These are phyloP conservation scores for Calonectria hawksworthii DNA, from an alignment of 2,329 filamentous ascomycete genomes.

Conservation along the genomic window DNA sequence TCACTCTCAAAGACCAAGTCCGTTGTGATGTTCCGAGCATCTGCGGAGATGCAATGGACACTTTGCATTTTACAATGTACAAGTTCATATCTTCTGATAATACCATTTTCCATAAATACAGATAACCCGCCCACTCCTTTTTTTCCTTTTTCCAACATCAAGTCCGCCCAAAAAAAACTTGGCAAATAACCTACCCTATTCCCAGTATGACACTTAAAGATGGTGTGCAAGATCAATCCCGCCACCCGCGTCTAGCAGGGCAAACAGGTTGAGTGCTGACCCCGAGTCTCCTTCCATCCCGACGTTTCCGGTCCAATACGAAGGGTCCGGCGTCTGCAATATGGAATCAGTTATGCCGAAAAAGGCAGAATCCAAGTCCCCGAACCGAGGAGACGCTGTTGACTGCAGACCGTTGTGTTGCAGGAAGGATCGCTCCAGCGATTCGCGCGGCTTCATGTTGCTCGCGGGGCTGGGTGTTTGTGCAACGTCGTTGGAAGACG, in stretches of 20 bases:
- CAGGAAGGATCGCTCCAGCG: conserved; percentile 45
- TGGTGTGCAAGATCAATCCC: conserved; percentile 66
- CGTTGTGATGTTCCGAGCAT: not conserved
- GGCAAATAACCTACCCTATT: not conserved
- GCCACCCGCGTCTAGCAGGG: conserved; percentile 64
- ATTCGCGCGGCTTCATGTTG: conserved; percentile 35
- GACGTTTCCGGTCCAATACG: conserved; percentile 54
- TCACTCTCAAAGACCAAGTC: not conserved
- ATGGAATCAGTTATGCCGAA: conserved; percentile 54
- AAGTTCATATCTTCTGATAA: not conserved
- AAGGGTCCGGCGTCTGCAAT: conserved; percentile 58
- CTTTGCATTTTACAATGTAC: not conserved
- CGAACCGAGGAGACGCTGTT: conserved; percentile 49
- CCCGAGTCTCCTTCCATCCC: conserved; percentile 58
- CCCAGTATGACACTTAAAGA: conserved; percentile 38
- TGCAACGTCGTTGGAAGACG: conserved; percentile 26
- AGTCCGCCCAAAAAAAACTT: not conserved
- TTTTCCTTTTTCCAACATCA: not conserved
- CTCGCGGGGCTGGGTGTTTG: conserved; percentile 36
- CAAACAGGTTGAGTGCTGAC: conserved; percentile 65
- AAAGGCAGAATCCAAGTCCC: conserved; percentile 55
- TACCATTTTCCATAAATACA: not conserved
- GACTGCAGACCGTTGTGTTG: conserved; percentile 46
- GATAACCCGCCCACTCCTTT: conserved; percentile 2
- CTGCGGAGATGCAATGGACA: not conserved